Conservation (phyloP, 345 rosid genomes). For the Hypericum perforatum region DNA sequence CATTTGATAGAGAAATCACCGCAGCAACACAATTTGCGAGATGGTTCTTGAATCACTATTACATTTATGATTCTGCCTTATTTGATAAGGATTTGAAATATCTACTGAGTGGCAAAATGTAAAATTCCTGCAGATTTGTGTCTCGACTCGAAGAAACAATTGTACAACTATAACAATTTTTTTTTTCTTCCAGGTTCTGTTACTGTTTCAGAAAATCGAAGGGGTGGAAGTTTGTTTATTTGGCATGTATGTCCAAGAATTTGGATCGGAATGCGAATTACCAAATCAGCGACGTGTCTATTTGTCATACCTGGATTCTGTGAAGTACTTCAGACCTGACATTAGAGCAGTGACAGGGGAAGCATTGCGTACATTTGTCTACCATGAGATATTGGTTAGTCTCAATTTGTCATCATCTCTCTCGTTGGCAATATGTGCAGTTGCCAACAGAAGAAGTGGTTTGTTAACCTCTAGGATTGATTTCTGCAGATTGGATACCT, state of each 20-base stretch:
- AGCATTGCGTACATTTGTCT: constrained; percentile 95
- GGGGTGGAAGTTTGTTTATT: constrained; percentile 98
- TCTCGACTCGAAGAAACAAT: not conserved
- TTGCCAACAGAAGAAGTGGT: not conserved
- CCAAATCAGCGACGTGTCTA: constrained; percentile 99
- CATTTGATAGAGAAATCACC: too few relatives aligned
- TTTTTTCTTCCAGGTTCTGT: constrained; percentile 58
- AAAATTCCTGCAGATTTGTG: too few relatives aligned
- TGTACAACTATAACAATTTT: constrained; percentile 1
- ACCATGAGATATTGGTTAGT: constrained; percentile 87
- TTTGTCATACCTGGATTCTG: constrained; percentile 95
- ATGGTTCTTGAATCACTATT: too few relatives aligned
- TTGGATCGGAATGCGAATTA: constrained; percentile 75
- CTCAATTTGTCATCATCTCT: constrained; percentile 6
- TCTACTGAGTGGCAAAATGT: too few relatives aligned
- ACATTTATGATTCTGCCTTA: too few relatives aligned
- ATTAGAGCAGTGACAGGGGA: constrained; percentile 82
- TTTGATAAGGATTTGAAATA: too few relatives aligned
- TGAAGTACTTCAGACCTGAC: constrained; percentile 95
- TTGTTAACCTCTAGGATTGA: not conserved
- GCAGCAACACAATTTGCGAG: too few relatives aligned
- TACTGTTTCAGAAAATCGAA: constrained; percentile 96
- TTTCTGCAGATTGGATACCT: constrained; percentile 23
- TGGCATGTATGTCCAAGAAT: constrained; percentile 99
- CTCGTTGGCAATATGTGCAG: not conserved